Conservation (phyloP, 371 early-diverging fungal genomes). For the Nosema muscidifuracis region DNA sequence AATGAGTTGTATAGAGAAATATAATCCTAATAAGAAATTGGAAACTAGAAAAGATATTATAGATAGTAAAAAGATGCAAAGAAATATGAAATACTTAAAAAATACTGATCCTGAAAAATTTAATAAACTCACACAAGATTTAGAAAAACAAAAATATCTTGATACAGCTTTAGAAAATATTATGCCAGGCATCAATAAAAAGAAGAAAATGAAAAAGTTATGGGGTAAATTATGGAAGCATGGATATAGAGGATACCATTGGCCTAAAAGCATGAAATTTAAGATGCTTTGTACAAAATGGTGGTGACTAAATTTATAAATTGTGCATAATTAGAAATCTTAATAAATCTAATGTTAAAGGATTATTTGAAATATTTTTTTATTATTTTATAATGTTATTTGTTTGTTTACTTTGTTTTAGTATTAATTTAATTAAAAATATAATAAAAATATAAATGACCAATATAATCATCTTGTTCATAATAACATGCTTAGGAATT, state of each 20-base stretch:
- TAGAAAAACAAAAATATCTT: slow-evolving; percentile 8
- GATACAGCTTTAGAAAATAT: slow-evolving; percentile 12
- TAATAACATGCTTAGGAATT: too few relatives aligned
- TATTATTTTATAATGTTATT: too few relatives aligned
- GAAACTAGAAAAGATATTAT: slow-evolving; percentile 5
- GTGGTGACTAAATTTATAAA: too few relatives aligned
- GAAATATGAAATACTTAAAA: not conserved
- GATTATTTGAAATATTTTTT: too few relatives aligned
- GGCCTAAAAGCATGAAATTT: not conserved
- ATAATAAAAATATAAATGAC: too few relatives aligned
- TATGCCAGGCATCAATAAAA: slow-evolving; percentile 7
- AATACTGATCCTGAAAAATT: not conserved
- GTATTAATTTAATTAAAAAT: too few relatives aligned
- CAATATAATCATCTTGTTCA: too few relatives aligned
- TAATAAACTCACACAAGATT: not conserved
- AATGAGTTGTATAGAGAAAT: slow-evolving; percentile 13
- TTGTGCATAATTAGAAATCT: too few relatives aligned
- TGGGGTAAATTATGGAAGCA: slow-evolving; percentile 11
- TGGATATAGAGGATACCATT: not conserved
- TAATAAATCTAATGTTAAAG: too few relatives aligned
- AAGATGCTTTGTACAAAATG: slow-evolving; percentile 14
- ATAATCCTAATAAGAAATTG: not conserved
- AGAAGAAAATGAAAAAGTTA: slow-evolving; percentile 7
- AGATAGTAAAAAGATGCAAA: slow-evolving; percentile 7
- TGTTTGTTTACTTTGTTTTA: too few relatives aligned